Conservation (phyloP, 257 asterid species). For the Haberlea rhodopensis region DNA sequence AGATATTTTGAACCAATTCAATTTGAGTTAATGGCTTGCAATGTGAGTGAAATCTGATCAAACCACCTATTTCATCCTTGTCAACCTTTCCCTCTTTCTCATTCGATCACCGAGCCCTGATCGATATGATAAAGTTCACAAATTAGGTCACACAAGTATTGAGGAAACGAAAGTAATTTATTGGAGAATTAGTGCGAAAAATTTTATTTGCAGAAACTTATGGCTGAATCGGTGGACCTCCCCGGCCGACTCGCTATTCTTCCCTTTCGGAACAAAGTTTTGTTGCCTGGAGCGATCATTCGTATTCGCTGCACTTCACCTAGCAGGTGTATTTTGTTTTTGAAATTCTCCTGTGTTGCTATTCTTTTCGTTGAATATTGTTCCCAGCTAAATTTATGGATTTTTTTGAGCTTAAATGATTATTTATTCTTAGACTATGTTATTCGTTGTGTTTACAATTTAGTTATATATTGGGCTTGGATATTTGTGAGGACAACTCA, state of each 20-base stretch:
- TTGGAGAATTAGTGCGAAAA: no score
- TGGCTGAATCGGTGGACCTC: conserved; percentile 94
- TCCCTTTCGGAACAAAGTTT: conserved; percentile 88
- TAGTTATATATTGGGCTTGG: no score
- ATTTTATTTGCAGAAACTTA: conserved; percentile 5
- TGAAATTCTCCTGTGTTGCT: not conserved
- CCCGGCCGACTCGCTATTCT: conserved; percentile 92
- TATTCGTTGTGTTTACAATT: no score
- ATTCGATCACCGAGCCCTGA: not conserved
- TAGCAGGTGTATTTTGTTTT: conserved; percentile 90
- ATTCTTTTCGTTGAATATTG: not conserved
- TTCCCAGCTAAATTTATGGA: not conserved
- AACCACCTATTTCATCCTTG: not conserved
- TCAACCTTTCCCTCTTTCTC: not conserved
- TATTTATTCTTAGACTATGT: conserved; percentile 1
- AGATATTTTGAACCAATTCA: no score
- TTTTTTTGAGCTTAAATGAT: not conserved
- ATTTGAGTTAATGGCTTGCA: no score
- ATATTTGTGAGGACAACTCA: no score
- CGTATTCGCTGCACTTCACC: conserved; percentile 97
- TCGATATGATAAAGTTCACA: not conserved
- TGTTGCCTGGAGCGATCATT: conserved; percentile 94
- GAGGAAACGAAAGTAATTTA: not conserved
- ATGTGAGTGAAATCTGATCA: not conserved
- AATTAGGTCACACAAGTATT: no score